Conservation (phyloP, 139 green algal genomes). For the Chlamydomonas sphaeroides region DNA sequence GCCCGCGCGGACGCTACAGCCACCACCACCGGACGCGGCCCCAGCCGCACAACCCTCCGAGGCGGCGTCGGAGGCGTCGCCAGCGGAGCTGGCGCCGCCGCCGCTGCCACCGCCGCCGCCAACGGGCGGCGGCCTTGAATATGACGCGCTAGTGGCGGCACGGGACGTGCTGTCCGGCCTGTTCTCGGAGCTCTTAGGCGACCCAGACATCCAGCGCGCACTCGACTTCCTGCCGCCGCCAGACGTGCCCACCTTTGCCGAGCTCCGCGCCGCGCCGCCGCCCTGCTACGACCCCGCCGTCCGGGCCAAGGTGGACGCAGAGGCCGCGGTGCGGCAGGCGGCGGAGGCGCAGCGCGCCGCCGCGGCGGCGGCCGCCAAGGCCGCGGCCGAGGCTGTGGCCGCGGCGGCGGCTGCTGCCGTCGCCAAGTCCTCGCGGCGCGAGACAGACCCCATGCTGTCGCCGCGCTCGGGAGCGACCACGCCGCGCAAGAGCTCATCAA, state of each 20-base stretch:
- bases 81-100: conserved; percentile 19
- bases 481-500: too few relatives aligned
- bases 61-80: too few relatives aligned
- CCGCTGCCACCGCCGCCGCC: conserved; percentile 29
- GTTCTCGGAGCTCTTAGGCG: conserved; percentile 28
- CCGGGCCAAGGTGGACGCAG: background rate
- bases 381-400: background rate
- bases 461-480: background rate
- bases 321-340: background rate
- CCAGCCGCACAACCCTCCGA: too few relatives aligned
- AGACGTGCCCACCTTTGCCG: conserved; percentile 15
- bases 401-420: background rate
- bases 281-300: conserved; percentile 28
- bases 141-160: conserved; percentile 21
- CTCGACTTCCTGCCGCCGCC: conserved; percentile 12
- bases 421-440: background rate
- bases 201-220: background rate
- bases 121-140: background rate
- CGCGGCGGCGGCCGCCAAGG: background rate
- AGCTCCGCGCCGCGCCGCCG: background rate
- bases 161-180: conserved; percentile 7
- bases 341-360: background rate
- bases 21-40: too few relatives aligned
- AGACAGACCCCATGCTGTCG: background rate
- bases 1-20: too few relatives aligned